Conservation (phyloP, 495 filamentous ascomycete genomes). For the Penicilliopsis zonata region DNA sequence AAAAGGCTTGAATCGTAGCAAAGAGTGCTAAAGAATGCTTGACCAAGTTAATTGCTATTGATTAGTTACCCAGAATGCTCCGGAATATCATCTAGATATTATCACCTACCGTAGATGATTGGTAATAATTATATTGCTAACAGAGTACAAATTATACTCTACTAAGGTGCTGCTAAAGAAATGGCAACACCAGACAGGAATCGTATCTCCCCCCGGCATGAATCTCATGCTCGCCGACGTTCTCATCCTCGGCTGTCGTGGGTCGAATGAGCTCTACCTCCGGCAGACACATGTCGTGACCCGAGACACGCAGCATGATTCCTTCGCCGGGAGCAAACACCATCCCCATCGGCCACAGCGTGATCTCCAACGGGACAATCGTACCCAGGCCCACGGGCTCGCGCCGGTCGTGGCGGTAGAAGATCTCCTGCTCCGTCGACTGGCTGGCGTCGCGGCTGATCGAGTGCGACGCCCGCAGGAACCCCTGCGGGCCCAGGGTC, state of each 20-base stretch:
- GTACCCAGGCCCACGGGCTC: constrained; percentile 3
- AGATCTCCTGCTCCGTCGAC: constrained; percentile 1
- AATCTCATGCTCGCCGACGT: constrained; percentile 6
- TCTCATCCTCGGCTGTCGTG: constrained; percentile 5
- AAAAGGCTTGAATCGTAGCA: too few species aligned
- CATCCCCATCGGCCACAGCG: constrained; percentile 11
- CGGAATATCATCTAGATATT: too few species aligned
- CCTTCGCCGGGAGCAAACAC: constrained; percentile 11
- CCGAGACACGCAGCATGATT: constrained; percentile 7
- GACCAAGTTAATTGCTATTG: too few species aligned
- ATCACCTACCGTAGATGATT: too few species aligned
- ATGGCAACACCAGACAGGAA: constrained; percentile 5
- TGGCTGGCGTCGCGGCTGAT: neutral
- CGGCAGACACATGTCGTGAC: constrained; percentile 10
- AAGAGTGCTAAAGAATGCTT: too few species aligned
- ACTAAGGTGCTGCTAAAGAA: too few species aligned
- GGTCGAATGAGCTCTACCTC: constrained; percentile 5
- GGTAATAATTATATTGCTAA: too few species aligned
- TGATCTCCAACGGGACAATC: constrained; percentile 5
- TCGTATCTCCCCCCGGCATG: constrained; percentile 7
- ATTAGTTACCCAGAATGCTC: too few species aligned
- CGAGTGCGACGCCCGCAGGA: constrained; percentile 8
- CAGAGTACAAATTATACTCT: too few species aligned
- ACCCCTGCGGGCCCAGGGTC: constrained; percentile 8
- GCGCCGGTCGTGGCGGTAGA: constrained; percentile 3